phyloP scores from a whole-genome alignment of 1,284 basidiomycete genomes.

The Ustilago nuda region DNA sequence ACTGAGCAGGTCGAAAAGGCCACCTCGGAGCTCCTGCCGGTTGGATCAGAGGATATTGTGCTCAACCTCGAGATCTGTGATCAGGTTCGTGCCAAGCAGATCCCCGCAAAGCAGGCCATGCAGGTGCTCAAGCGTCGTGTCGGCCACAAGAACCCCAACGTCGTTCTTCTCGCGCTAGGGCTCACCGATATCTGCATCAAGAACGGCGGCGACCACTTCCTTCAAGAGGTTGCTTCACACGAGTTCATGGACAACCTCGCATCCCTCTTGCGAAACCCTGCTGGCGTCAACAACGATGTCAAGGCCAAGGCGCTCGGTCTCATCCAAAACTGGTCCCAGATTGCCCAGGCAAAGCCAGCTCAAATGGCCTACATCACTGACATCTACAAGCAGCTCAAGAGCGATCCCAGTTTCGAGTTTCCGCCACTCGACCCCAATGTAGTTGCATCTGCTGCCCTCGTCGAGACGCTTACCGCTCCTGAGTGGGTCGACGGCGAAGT shows the following conservation, averaged over 20 bases:
- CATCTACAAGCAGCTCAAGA: constrained; percentile 63
- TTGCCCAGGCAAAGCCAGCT: constrained; percentile 84
- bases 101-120: constrained; percentile 86
- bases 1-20: constrained; percentile 77
- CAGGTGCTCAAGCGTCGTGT: constrained; percentile 86
- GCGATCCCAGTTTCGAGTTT: constrained; percentile 77
- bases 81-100: constrained; percentile 89
- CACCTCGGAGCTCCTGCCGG: constrained; percentile 85
- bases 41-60: constrained; percentile 83
- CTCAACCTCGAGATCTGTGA: constrained; percentile 96
- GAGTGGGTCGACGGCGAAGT: constrained; percentile 97
- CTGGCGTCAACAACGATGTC: constrained; percentile 80
- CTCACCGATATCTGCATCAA: constrained; percentile 93
- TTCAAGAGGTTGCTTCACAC: constrained; percentile 75
- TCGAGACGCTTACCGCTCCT: constrained; percentile 74
- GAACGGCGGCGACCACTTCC: constrained; percentile 94
- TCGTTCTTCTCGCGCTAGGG: constrained; percentile 85
- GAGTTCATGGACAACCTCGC: constrained; percentile 94
- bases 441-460: constrained; percentile 68
- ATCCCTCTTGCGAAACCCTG: constrained; percentile 78
- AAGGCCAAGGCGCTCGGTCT: constrained; percentile 82
- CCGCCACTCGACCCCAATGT: constrained; percentile 80
- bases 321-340: constrained; percentile 91
- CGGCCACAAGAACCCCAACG: constrained; percentile 95
- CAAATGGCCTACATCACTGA: constrained; percentile 66